Evolutionary conservation across 1,284 basidiomycete genomes (phyloP).

Genomic region (Cutaneotrichosporon daszewskae): DNA sequence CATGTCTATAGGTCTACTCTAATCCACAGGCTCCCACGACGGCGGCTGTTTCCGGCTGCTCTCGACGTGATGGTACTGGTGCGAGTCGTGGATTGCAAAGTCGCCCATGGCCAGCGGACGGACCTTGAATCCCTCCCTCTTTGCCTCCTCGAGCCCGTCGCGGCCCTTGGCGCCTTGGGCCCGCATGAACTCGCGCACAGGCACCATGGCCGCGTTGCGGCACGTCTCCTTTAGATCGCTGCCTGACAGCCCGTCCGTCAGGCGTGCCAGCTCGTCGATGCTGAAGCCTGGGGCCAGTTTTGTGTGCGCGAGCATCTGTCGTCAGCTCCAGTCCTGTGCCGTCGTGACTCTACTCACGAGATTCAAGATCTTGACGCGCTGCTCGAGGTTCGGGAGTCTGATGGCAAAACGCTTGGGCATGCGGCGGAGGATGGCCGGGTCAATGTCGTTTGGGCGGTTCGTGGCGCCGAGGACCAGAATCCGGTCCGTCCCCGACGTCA

Average conservation of each 20-base stretch:
- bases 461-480: constrained; percentile 95
- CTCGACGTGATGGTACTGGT: constrained; percentile 36
- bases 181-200: constrained; percentile 79
- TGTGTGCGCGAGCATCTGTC: constrained; percentile 77
- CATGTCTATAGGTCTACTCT: too few species aligned
- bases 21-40: constrained; percentile 35
- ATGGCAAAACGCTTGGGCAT: constrained; percentile 98
- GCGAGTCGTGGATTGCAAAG: constrained; percentile 60
- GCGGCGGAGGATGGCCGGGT: constrained; percentile 86
- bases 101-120: constrained; percentile 65
- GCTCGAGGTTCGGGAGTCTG: constrained; percentile 69
- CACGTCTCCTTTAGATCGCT: constrained; percentile 94
- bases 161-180: constrained; percentile 51
- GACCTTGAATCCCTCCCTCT: constrained; percentile 62
- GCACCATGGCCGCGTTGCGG: constrained; percentile 83
- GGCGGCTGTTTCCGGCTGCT: constrained; percentile 26
- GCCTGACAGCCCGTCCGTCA: constrained; percentile 76
- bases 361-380: constrained; percentile 81
- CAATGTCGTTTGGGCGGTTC: constrained; percentile 80
- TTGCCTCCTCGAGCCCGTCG: constrained; percentile 45
- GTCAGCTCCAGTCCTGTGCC: not conserved
- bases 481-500: constrained; percentile 70
- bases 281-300: constrained; percentile 62
- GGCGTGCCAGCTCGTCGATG: constrained; percentile 61
- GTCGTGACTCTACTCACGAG: constrained; percentile 57